Evolutionary conservation across 1,284 basidiomycete species (phyloP).

Genomic region (Fistulinella staudtii): DNA sequence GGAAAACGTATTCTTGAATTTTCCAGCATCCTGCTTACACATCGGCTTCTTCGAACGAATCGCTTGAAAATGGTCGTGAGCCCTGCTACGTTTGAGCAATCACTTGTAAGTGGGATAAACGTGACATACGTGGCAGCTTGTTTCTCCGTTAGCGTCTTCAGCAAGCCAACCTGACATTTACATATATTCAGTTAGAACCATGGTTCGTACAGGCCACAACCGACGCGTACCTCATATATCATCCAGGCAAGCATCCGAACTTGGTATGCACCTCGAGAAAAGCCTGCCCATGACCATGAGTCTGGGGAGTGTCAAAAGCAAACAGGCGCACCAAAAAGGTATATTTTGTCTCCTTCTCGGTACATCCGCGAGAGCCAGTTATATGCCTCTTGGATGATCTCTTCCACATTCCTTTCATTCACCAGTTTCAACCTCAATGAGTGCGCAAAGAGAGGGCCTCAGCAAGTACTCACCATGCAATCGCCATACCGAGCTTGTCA

Average conservation of each 20-base stretch:
- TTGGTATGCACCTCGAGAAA: conserved; percentile 37
- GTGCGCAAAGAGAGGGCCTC: too few species aligned
- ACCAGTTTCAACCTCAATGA: too few species aligned
- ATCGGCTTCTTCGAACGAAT: conserved; percentile 7
- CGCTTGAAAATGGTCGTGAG: conserved; percentile 20
- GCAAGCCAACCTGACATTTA: not conserved
- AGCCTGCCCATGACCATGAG: conserved; percentile 17
- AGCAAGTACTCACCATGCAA: conserved; percentile 15
- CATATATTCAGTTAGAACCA: not conserved
- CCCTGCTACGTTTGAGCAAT: conserved; percentile 1
- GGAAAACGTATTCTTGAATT: conserved; percentile 22
- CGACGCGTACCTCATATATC: conserved; percentile 22
- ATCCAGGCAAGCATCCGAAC: conserved; percentile 30
- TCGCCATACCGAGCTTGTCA: conserved; percentile 21
- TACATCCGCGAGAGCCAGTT: conserved; percentile 39
- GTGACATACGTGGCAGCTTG: not conserved
- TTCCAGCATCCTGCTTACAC: conserved; percentile 12
- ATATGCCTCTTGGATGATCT: conserved; percentile 36
- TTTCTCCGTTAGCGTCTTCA: not conserved
- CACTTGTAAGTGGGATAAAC: not conserved
- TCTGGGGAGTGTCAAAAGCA: not conserved
- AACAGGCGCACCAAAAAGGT: conserved; percentile 35
- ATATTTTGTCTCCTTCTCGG: conserved; percentile 38
- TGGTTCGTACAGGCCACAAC: not conserved
- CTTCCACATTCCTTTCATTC: conserved; percentile 34